Conservation (phyloP, 345 rosid genomes). For the Pseudoturritis turrita region DNA sequence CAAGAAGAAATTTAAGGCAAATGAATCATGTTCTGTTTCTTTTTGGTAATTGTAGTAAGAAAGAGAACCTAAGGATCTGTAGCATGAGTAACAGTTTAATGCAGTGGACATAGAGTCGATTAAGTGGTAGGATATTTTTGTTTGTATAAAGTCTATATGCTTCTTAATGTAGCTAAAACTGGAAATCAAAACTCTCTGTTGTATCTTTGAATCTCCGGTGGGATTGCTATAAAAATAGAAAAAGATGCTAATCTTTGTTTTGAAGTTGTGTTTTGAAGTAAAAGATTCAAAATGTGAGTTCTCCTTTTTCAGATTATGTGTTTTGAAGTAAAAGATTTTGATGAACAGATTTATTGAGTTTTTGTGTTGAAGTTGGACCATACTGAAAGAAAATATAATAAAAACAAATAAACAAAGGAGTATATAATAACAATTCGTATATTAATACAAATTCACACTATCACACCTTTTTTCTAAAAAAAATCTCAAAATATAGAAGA, state of each 20-base stretch:
- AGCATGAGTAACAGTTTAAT: too few species aligned
- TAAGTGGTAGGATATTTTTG: conserved; percentile 21
- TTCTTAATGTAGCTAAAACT: conserved; percentile 1
- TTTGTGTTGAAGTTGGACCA: conserved; percentile 9
- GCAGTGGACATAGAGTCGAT: too few species aligned
- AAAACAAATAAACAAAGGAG: too few species aligned
- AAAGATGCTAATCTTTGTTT: not conserved
- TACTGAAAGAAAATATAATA: too few species aligned
- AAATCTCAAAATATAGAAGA: too few species aligned
- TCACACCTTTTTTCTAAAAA: too few species aligned
- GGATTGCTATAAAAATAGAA: not conserved
- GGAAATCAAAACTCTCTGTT: not conserved
- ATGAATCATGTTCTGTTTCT: conserved; percentile 18
- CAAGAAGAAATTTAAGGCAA: too few species aligned
- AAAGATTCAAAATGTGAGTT: too few species aligned
- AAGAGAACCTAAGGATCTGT: not conserved
- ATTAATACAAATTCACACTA: too few species aligned
- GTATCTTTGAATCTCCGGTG: not conserved
- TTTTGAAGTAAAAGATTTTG: conserved; percentile 27
- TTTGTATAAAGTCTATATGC: conserved; percentile 19
- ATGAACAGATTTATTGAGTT: conserved; percentile 11
- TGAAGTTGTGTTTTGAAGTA: too few species aligned
- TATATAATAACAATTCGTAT: too few species aligned
- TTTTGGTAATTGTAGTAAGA: conserved; percentile 16
- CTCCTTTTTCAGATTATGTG: not conserved